Conservation (phyloP, 371 early-diverging fungal species). For the Mucor ambiguus region DNA sequence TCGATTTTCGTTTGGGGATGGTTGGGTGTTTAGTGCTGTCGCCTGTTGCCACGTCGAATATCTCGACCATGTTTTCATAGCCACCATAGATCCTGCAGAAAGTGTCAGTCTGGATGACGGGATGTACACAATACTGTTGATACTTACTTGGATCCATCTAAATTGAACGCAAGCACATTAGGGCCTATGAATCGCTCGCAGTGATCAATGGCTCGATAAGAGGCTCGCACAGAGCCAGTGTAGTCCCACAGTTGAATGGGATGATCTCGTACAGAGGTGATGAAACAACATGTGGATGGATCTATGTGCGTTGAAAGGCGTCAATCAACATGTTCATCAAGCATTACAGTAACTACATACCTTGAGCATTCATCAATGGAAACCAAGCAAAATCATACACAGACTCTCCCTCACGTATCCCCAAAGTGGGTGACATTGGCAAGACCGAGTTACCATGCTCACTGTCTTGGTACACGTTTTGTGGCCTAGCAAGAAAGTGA, state of each 20-base stretch:
- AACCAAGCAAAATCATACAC: conserved; percentile 72
- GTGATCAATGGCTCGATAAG: conserved; percentile 66
- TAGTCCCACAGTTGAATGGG: conserved; percentile 75
- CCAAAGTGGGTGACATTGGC: conserved; percentile 36
- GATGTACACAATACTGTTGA: neutral
- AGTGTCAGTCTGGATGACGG: too few relatives aligned
- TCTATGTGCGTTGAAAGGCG: conserved; percentile 30
- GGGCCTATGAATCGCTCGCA: conserved; percentile 69
- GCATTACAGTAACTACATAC: conserved; percentile 27
- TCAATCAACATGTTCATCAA: neutral
- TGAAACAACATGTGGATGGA: conserved; percentile 65
- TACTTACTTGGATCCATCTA: conserved; percentile 69
- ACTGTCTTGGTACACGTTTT: conserved; percentile 31
- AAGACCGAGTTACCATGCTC: conserved; percentile 7
- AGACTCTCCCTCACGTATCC: conserved; percentile 58
- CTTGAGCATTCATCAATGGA: conserved; percentile 65
- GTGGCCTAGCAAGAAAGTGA: conserved; percentile 15
- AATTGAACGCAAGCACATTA: conserved; percentile 61
- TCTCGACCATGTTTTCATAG: conserved; percentile 70
- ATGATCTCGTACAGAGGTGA: conserved; percentile 68
- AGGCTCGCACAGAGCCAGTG: conserved; percentile 62
- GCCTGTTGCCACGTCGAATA: conserved; percentile 66
- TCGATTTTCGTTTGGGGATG: conserved; percentile 60
- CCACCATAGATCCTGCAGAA: conserved; percentile 65
- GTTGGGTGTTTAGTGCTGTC: conserved; percentile 46